Percentiles rank a stretch among this genome's conserved stretches.
Evolutionary conservation across 2,329 filamentous ascomycete genomes (phyloP).

Genomic region (Conoideocrella luteorostrata): DNA sequence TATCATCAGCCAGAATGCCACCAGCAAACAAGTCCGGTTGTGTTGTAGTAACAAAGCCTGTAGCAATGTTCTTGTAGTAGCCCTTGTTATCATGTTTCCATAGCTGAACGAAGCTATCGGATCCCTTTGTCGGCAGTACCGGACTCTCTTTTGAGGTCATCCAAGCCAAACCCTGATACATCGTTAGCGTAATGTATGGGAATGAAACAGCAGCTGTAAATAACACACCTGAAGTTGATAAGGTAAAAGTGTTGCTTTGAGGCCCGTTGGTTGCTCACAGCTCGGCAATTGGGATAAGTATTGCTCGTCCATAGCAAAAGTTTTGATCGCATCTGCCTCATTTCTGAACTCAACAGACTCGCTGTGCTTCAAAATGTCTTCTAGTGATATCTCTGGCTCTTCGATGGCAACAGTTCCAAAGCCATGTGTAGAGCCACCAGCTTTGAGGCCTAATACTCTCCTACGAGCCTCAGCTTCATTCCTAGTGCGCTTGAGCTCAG

Average conservation of each 20-base stretch:
- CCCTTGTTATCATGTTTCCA: slow-evolving; percentile 56
- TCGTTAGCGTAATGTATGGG: slow-evolving; percentile 13
- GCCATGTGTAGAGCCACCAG: slow-evolving; percentile 31
- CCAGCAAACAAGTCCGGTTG: slow-evolving; percentile 65
- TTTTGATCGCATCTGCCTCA: slow-evolving; percentile 58
- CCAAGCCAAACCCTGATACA: slow-evolving; percentile 67
- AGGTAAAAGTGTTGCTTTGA: slow-evolving; percentile 64
- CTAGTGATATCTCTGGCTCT: slow-evolving; percentile 42
- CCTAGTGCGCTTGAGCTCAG: slow-evolving; percentile 49
- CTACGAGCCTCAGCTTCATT: slow-evolving; percentile 47
- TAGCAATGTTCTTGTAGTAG: slow-evolving; percentile 54
- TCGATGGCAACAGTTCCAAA: slow-evolving; percentile 20
- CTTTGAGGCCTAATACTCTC: slow-evolving; percentile 33
- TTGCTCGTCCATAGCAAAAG: slow-evolving; percentile 64
- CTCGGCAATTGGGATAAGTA: slow-evolving; percentile 65
- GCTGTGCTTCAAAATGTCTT: slow-evolving; percentile 60
- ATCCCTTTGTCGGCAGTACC: slow-evolving; percentile 50
- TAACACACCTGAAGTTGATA: slow-evolving; percentile 61
- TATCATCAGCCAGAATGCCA: slow-evolving; percentile 81
- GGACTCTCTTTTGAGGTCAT: slow-evolving; percentile 71
- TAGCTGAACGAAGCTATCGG: slow-evolving; percentile 61
- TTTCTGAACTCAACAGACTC: slow-evolving; percentile 62
- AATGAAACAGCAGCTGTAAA: background rate
- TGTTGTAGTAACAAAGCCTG: slow-evolving; percentile 52
- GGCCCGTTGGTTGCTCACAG: slow-evolving; percentile 58